These are phyloP conservation scores for Malassezia obtusa DNA, from an alignment of 1,284 basidiomycete genomes.

Conservation along the genomic window DNA sequence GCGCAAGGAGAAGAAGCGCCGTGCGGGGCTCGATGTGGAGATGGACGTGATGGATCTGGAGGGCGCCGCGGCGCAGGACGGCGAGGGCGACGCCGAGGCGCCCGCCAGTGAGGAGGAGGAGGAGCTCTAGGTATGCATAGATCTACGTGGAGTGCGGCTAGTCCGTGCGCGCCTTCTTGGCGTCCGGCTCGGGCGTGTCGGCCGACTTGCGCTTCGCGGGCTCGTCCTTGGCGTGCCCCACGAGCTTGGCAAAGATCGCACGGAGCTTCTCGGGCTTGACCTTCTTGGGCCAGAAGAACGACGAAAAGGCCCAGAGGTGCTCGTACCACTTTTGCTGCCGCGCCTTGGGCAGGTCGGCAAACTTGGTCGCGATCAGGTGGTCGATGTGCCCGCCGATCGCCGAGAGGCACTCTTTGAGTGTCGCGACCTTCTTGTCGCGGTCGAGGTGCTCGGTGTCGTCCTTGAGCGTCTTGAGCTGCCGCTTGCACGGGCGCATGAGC, in stretches of 20 bases:
- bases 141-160: neutral
- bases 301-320: slow-evolving; percentile 77
- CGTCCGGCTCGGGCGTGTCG: neutral
- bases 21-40: neutral
- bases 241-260: slow-evolving; percentile 37
- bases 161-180: neutral
- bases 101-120: neutral
- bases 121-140: neutral
- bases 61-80: neutral
- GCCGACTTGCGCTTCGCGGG: slow-evolving; percentile 3
- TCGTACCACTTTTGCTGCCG: slow-evolving; percentile 76
- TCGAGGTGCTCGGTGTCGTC: slow-evolving; percentile 77
- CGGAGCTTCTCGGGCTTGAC: slow-evolving; percentile 36
- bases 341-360: slow-evolving; percentile 58
- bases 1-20: slow-evolving; percentile 19
- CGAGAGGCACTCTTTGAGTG: slow-evolving; percentile 87
- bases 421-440: slow-evolving; percentile 85
- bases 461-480: slow-evolving; percentile 90
- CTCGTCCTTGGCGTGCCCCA: slow-evolving; percentile 14
- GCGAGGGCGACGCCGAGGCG: slow-evolving; percentile 1
- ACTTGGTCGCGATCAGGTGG: slow-evolving; percentile 64
- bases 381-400: slow-evolving; percentile 91
- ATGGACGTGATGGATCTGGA: slow-evolving; percentile 15
- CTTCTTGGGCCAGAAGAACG: slow-evolving; percentile 93
- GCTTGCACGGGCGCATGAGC: slow-evolving; percentile 88